Evolutionary conservation across 306 rosid genomes (phyloP).

Genomic region (Ochetophila trinervis): DNA sequence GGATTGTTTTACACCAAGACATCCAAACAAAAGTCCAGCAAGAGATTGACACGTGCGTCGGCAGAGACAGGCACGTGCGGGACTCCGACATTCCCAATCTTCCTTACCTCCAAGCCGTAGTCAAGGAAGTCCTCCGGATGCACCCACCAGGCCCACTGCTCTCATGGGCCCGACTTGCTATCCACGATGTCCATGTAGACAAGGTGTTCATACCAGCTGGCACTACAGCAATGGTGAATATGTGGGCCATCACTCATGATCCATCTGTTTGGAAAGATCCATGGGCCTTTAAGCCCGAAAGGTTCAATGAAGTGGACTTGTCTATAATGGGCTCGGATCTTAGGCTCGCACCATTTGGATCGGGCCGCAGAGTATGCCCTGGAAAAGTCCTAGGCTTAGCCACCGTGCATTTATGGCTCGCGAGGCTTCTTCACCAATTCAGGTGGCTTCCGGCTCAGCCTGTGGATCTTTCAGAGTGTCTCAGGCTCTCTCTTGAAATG

Average conservation of each 20-base stretch:
- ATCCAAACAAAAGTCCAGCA: conserved; percentile 58
- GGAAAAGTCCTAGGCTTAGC: conserved; percentile 70
- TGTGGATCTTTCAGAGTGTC: conserved; percentile 64
- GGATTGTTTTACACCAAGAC: conserved; percentile 74
- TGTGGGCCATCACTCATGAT: conserved; percentile 95
- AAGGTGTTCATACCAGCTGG: conserved; percentile 72
- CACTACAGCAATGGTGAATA: conserved; percentile 87
- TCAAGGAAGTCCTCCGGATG: conserved; percentile 75
- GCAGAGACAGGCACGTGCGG: conserved; percentile 43
- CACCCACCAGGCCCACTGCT: conserved; percentile 93
- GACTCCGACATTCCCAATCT: conserved; percentile 64
- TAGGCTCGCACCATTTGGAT: conserved; percentile 83
- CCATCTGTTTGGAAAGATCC: conserved; percentile 70
- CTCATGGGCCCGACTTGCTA: conserved; percentile 88
- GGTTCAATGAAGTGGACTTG: conserved; percentile 60
- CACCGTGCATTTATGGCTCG: conserved; percentile 79
- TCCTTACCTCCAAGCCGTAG: conserved; percentile 71
- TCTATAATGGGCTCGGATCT: conserved; percentile 71
- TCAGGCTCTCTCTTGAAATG: conserved; percentile 78
- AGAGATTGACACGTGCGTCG: conserved; percentile 59
- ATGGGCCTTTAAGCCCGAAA: conserved; percentile 59
- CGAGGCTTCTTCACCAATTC: conserved; percentile 55
- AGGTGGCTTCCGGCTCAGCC: conserved; percentile 54
- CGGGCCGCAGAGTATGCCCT: conserved; percentile 79
- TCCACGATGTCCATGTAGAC: conserved; percentile 64